These are phyloP conservation scores for Apiospora marii DNA, from an alignment of 2,329 filamentous ascomycete species.

Conservation along the genomic window DNA sequence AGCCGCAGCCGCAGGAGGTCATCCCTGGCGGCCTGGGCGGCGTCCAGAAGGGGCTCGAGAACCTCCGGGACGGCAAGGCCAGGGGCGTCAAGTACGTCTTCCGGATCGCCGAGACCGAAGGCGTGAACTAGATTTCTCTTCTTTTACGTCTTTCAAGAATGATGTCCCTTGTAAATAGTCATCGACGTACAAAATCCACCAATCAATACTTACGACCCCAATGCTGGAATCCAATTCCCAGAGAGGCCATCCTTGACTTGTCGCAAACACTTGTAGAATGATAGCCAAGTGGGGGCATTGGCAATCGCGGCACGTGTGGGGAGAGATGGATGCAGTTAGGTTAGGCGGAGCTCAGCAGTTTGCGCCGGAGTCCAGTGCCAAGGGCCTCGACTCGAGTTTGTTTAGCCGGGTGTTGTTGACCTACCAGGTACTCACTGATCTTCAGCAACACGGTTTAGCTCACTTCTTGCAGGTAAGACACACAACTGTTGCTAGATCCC, in stretches of 20 bases:
- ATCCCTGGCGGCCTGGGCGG: slow-evolving; percentile 44
- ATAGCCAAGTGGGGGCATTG: neutral
- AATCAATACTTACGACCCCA: neutral
- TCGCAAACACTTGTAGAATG: neutral
- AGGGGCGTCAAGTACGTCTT: slow-evolving; percentile 56
- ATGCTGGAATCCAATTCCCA: neutral
- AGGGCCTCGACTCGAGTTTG: neutral
- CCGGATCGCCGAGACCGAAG: slow-evolving; percentile 40
- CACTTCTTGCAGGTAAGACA: neutral
- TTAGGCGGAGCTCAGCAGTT: neutral
- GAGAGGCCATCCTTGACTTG: neutral
- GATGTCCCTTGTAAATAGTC: neutral
- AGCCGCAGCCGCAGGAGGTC: slow-evolving; percentile 47
- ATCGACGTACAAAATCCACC: neutral
- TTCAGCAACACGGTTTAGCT: neutral
- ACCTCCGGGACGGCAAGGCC: slow-evolving; percentile 46
- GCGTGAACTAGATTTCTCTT: slow-evolving; percentile 26
- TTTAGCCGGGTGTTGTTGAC: too few relatives aligned
- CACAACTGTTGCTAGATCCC: neutral
- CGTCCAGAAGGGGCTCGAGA: slow-evolving; percentile 45
- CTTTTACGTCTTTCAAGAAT: neutral
- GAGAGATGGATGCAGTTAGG: neutral
- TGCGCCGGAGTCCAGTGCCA: neutral
- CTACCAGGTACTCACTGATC: too few relatives aligned
- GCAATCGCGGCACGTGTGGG: neutral